Base-by-base conservation (phyloP, 768 basidiomycete species). In the Tulasnella sp. region DNA sequence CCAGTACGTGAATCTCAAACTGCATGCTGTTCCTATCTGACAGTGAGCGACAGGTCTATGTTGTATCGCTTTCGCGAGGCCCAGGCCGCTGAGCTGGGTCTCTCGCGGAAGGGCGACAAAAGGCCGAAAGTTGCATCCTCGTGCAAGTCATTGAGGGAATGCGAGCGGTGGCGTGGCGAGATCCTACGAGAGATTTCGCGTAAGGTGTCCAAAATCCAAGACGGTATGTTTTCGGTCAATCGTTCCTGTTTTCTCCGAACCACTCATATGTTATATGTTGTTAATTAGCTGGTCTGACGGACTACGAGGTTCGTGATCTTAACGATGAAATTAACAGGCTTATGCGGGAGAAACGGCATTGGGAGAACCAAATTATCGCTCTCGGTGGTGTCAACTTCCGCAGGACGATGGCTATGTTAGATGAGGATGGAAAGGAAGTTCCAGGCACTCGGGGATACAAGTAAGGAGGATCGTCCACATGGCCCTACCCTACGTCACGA, bases 261-360 rank as follows among this genome's bases (percentile, higher is more conserved):
- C 8, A 37, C 25, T 55, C 32, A 21, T 23, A 37, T 48, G 52
- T 27, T 58, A 8, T 7, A 49, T 4, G 19, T 15, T 36, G 25
- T 23, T 8, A 55, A 9, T 64, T 59, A 97, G 93, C 88, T 64
- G 89, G 90, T 51, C 69, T 97, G 68, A 86, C 86, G 23, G 91
- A 97, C 73, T 97, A 97, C 67, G 92, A 97, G 72, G 82, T 93
- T 45, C 82, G 94, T 27, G 94, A 97, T 67, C 65, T 97, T 40
- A 99, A 99, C 67, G 93, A 98, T 68, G 92, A 97, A 65, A 99
- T 99, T 62, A 99, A 98, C 75, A 88, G 84, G 66, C 73, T 96
- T 12, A 73, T 99, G 76, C 78, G 94, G 32, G 94, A 99, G 71
- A 97, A 98, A 68, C 71, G 85, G 40, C 93, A 97, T 69, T 98